Base-by-base conservation (phyloP, 2,329 filamentous ascomycete species). In the Fonsecaea multimorphosa region DNA sequence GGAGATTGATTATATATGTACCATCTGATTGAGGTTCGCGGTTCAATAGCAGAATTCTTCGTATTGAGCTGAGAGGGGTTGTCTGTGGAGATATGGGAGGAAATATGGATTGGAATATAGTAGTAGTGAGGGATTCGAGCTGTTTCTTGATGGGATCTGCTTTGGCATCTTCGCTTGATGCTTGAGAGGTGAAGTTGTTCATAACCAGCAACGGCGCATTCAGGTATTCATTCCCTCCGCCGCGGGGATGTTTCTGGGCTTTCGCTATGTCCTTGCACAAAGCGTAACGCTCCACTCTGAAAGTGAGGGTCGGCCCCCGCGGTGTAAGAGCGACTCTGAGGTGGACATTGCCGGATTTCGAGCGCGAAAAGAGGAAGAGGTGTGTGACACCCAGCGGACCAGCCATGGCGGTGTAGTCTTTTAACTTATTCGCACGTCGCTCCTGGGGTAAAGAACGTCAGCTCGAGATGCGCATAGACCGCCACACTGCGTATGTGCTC, bases 361-460 rank as follows among this genome's bases (percentile, higher is more conserved):
- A 97, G 71, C 93, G 88, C 19, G 93, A 97, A 80, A 99, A 97
- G 54, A 99, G 87, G 74, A 99, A 84, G 61, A 99, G 83, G 79
- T 99, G 95, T 14, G 92, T 92, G 61, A 99, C 93, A 51, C 95
- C 94, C 46, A 99, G 84, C 5, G 95, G 93, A 1, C 95, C 95
- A 65, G 92, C 91, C 95, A 99, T 99, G 68, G 92, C 91, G 36
- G 93, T 89, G 78, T 97, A 99, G 80, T 99, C 95, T 75, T 91
- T 88, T 71, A 98, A 81, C 75, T 89, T 89, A 81, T 99, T 98
- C 44, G 88, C 90, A 79, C 91, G 89, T 70, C 95, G 86, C 82
- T 98, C 94, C 81, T 84, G 63, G n/a, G 11, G 12, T 19, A 38
- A 14, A 34, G 16, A 58, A n/a, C 4, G 44, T 68, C 16, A 69